phyloP scores from a whole-genome alignment of 176 grass and related monocot genomes.

The Puccinellia tenuiflora region DNA sequence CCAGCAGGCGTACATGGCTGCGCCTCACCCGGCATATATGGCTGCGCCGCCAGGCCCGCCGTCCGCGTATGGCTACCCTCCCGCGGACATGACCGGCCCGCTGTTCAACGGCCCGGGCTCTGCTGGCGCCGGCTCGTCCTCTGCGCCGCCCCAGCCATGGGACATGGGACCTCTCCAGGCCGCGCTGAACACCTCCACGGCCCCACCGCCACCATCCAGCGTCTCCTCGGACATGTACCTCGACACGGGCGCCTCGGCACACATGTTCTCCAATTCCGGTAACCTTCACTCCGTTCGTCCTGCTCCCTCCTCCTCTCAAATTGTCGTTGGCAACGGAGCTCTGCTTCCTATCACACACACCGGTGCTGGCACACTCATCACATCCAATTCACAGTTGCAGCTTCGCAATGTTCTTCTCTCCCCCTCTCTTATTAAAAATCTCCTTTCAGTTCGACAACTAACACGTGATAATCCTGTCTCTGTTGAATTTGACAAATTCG shows the following conservation, averaged over 20 bases:
- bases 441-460: background rate
- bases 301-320: background rate
- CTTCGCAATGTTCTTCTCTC: background rate
- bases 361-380: background rate
- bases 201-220: background rate
- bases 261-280: background rate
- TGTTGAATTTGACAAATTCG: background rate
- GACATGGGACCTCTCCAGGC: background rate
- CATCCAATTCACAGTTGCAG: background rate
- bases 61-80: background rate
- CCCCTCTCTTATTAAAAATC: background rate
- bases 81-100: too few relatives aligned
- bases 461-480: background rate
- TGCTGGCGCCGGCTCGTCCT: background rate
- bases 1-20: too few relatives aligned
- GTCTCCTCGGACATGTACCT: background rate
- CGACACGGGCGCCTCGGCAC: background rate
- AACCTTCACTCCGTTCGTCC: background rate
- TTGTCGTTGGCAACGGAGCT: background rate
- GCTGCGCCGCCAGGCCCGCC: too few relatives aligned
- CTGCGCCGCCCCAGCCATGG: background rate
- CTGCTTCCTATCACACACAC: background rate
- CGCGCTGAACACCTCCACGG: background rate
- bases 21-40: too few relatives aligned
- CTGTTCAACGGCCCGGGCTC: background rate